Conservation (phyloP, 805 yeast genomes). For the Hagleromyces aurorensis region DNA sequence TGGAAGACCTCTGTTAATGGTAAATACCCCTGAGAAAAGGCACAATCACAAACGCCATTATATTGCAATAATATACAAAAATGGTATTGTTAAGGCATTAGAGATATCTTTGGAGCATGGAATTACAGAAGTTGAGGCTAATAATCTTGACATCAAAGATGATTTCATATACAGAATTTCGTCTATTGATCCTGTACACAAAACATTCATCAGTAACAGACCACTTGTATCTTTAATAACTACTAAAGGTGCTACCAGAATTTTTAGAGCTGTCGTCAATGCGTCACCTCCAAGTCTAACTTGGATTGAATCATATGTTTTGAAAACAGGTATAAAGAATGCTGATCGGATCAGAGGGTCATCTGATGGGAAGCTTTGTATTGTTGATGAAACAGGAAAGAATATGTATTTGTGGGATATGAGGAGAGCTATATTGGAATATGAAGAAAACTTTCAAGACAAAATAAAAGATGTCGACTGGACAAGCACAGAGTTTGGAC, state of each 20-base stretch:
- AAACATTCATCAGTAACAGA: conserved; percentile 30
- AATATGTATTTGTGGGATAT: conserved; percentile 75
- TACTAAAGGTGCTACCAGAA: conserved; percentile 39
- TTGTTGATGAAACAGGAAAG: conserved; percentile 48
- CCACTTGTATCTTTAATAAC: conserved; percentile 52
- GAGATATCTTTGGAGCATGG: conserved; percentile 25
- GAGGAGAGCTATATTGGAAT: conserved; percentile 58
- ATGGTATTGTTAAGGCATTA: conserved; percentile 24
- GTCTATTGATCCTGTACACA: conserved; percentile 57
- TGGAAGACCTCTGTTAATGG: conserved; percentile 25
- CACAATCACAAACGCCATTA: conserved; percentile 35
- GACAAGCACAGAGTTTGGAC: conserved; percentile 62
- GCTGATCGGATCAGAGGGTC: conserved; percentile 62
- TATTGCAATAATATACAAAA: conserved; percentile 43
- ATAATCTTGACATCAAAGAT: conserved; percentile 19
- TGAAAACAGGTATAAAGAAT: conserved; percentile 48
- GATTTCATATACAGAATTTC: conserved; percentile 39
- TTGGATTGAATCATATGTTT: conserved; percentile 46
- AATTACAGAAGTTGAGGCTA: conserved; percentile 31
- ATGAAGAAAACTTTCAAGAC: conserved; percentile 36
- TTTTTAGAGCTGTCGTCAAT: conserved; percentile 38
- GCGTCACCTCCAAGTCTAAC: conserved; percentile 22
- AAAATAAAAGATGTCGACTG: conserved; percentile 72
- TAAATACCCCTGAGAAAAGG: conserved; percentile 31
- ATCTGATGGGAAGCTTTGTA: conserved; percentile 65